Evolutionary conservation across 176 grass and related monocot species (phyloP), one percentile per base, ranked within the genome.

Genomic region (Phoenix roebelenii): DNA sequence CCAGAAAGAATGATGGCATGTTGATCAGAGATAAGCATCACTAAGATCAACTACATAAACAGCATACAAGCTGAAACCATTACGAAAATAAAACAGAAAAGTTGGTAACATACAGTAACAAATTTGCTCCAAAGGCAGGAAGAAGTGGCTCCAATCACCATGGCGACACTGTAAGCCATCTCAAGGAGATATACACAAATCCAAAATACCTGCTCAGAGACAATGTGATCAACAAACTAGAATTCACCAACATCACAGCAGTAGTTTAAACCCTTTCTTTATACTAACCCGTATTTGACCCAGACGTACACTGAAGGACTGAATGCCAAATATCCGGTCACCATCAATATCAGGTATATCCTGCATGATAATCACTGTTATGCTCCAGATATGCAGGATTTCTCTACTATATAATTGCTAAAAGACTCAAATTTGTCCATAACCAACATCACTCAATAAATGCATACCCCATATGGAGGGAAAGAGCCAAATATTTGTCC

Each of bases 271-370:
- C 7, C 35, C 35, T 10, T 12, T 25, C 5, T 39, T 39, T 12
- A 39, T 12, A 57, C 76, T 70, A 49, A 98, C 94, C 84, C 76
- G 80, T 39, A 75, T 85, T 77, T 98, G 88, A 55, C 88, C 88
- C 50, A 98, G 76, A 51, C 79, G 82, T 60, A 98, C 94, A 59
- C 82, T 98, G 59, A 85, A 92, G 18, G 94, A 98, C 20, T 16
- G 78, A 57, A 98, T 98, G 16, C 94, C 94, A 65, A 89, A 98
- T 59, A 92, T 98, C 32, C 82, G 82, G 28, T 86, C 93, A 54
- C 94, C 94, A 79, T 98, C 94, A 58, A 86, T 98, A 73, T 93
- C 94, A 59, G 94, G 94, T 76, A 98, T 98, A 83, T 98, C 94
- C 94, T 98, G 66, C 70, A 74, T n/a, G 7, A 61, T 10, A 82